Percentiles rank a stretch among this genome's conserved stretches.
Conservation (phyloP, 192 early-diverging fungal species). For the Phycomyces blakesleeanus region DNA sequence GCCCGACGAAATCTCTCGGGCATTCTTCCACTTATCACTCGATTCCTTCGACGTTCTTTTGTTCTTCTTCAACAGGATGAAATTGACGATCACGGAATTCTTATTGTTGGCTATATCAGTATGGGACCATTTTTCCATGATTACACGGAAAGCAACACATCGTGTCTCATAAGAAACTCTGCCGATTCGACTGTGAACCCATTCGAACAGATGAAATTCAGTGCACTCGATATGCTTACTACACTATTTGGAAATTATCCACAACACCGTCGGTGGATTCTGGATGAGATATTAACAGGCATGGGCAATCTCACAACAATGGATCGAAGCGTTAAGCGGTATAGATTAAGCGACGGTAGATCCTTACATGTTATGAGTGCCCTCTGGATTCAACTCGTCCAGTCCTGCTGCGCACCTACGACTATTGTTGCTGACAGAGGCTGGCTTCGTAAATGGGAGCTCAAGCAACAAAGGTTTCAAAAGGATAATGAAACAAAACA, state of each 20-base stretch:
- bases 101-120: conserved; percentile 44
- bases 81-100: conserved; percentile 41
- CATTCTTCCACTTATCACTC: conserved; percentile 15
- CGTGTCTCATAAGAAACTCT: neutral
- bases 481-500: conserved; percentile 3
- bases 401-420: conserved; percentile 40
- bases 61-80: conserved; percentile 31
- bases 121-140: conserved; percentile 53
- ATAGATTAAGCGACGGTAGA: conserved; percentile 55
- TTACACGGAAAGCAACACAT: neutral
- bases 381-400: conserved; percentile 69
- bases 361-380: conserved; percentile 70
- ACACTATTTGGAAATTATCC: conserved; percentile 50
- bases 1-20: neutral
- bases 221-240: conserved; percentile 22
- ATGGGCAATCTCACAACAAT: conserved; percentile 64
- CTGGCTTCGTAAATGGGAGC: conserved; percentile 28
- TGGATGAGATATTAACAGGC: conserved; percentile 82
- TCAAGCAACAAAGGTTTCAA: conserved; percentile 12
- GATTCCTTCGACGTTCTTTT: conserved; percentile 7
- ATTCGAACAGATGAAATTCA: conserved; percentile 26
- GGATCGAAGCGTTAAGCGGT: conserved; percentile 49
- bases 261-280: conserved; percentile 70
- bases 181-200: neutral
- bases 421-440: conserved; percentile 14